A percentile compares a stretch with the other conserved stretches of the same genome.
Evolutionary conservation across 140 eudicot species (phyloP).

Genomic region (Bidens hawaiensis): DNA sequence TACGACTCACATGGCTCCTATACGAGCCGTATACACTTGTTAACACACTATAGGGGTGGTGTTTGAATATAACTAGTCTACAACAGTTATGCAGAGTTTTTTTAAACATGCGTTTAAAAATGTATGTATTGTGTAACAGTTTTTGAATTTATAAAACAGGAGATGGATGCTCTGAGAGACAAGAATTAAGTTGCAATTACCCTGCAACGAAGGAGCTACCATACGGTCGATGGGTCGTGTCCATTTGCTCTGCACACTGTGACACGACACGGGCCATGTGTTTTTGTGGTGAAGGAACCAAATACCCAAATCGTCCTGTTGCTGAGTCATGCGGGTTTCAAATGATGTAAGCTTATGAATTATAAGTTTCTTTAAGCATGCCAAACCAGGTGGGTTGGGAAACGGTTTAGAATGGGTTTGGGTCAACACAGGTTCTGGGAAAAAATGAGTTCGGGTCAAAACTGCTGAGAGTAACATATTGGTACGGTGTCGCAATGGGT

Average conservation of each 20-base stretch:
- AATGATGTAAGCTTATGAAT: conserved; percentile 49
- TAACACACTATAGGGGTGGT: too few relatives aligned
- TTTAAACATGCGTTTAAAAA: background rate
- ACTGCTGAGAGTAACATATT: too few relatives aligned
- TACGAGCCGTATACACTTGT: too few relatives aligned
- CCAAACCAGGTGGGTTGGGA: background rate
- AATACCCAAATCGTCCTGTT: conserved; percentile 90
- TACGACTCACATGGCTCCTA: too few relatives aligned
- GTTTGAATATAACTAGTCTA: too few relatives aligned
- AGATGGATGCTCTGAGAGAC: conserved; percentile 70
- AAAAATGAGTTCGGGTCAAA: too few relatives aligned
- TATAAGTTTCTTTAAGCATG: background rate
- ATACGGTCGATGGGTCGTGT: conserved; percentile 89
- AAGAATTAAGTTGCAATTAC: conserved; percentile 63
- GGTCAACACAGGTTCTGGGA: background rate
- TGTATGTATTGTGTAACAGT: background rate
- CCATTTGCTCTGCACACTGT: conserved; percentile 86
- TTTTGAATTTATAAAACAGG: conserved; percentile 40
- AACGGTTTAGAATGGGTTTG: conserved; percentile 4
- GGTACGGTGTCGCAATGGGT: too few relatives aligned
- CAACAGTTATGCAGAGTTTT: too few relatives aligned
- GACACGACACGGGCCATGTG: conserved; percentile 97
- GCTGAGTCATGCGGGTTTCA: conserved; percentile 88
- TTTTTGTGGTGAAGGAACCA: conserved; percentile 94
- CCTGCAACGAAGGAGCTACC: conserved; percentile 64